These are phyloP conservation scores for Floccularia luteovirens DNA, from an alignment of 768 basidiomycete species.

Conservation along the genomic window DNA sequence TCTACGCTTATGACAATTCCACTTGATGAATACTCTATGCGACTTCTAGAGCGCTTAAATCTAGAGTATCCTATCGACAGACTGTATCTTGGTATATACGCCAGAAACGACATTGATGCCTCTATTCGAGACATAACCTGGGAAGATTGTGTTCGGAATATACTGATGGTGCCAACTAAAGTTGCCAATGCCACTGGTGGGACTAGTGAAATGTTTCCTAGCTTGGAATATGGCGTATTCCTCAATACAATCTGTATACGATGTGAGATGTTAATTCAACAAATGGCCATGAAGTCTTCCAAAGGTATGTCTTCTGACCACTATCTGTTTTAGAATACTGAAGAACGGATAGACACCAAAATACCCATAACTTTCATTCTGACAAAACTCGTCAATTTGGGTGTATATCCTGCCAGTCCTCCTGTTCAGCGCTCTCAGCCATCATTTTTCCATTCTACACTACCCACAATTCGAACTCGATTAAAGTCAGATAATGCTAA, in stretches of 20 bases:
- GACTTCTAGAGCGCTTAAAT: slow-evolving; percentile 45
- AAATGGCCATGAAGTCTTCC: slow-evolving; percentile 26
- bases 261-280: slow-evolving; percentile 41
- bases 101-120: slow-evolving; percentile 10
- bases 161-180: slow-evolving; percentile 65
- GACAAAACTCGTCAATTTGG: slow-evolving; percentile 59
- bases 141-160: slow-evolving; percentile 69
- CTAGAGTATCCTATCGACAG: slow-evolving; percentile 63
- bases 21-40: slow-evolving; percentile 40
- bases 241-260: slow-evolving; percentile 45
- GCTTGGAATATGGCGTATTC: slow-evolving; percentile 50
- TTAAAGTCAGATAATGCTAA: slow-evolving; percentile 16
- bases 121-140: slow-evolving; percentile 37
- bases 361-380: slow-evolving; percentile 46
- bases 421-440: slow-evolving; percentile 52
- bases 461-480: slow-evolving; percentile 40
- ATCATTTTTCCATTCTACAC: slow-evolving; percentile 56
- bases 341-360: slow-evolving; percentile 22
- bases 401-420: slow-evolving; percentile 49
- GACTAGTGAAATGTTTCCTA: slow-evolving; percentile 29
- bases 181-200: slow-evolving; percentile 63
- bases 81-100: slow-evolving; percentile 47
- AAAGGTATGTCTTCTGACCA: slow-evolving; percentile 30
- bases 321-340: slow-evolving; percentile 5
- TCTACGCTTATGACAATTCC: slow-evolving; percentile 49